Base-by-base conservation (phyloP, 352 stramenopile genomes). In the Aphanomyces invadans region DNA sequence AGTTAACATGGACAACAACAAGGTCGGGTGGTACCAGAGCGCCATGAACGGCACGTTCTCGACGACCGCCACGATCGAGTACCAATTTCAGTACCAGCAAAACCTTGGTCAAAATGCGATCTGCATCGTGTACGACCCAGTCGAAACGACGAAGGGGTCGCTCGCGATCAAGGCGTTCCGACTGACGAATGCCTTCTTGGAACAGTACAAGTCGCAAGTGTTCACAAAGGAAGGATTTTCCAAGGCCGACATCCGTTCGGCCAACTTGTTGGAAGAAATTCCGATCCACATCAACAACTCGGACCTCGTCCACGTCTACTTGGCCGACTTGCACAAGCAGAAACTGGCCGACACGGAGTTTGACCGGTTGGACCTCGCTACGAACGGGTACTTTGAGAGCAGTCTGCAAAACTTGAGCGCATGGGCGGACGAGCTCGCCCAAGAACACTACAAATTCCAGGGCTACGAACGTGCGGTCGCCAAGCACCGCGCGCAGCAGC, bases 1-100 rank as follows among this genome's bases (percentile, higher is more conserved):
- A 76, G 84, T 98, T 29, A 98, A 98, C 73, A 97, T 99, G 71
- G 96, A 99, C 76, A 99, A 98, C 80, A 99, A 99, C 79, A 98
- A 97, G 75, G 91, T 99, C 56, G 96, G 97, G 32, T 99, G 96
- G 95, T 99, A 99, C 81, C 94, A 98, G 74, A 98, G 90, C 32
- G 97, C 98, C 72, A 90, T 96, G 74, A 91, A 98, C 71, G 95
- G 95, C 21, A 97, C 96, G 29, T 98, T 98, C 76, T 98, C 90
- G 67, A 98, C 94, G 44, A 80, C 82, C 21, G 80, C 81, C n/a
- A 82, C 98, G 44, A 87, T 99, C 44, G 89, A 98, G 74, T 92
- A 92, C 74, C 95, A 98, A 80, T 96, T 97, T 67, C 87, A 95
- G 69, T 98, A 98, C 77, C 96, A 99, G 80, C 93, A 96, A 44